Evolutionary conservation across 495 filamentous ascomycete genomes (phyloP).

Genomic region (Xylaria nigripes): DNA sequence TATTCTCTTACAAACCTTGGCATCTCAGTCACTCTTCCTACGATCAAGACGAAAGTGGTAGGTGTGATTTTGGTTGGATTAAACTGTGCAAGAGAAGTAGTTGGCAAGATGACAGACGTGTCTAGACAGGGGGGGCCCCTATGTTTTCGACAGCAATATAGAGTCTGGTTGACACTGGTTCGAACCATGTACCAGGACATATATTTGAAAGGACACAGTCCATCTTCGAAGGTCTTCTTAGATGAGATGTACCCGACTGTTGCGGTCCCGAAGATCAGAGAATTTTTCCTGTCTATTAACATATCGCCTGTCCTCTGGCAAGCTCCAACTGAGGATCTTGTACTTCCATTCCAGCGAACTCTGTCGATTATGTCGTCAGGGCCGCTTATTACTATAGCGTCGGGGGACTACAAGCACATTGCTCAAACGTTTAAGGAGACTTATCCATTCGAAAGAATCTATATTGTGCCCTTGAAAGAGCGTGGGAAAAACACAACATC

Average conservation of each 20-base stretch:
- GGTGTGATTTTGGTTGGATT: constrained; percentile 8
- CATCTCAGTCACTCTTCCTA: constrained; percentile 4
- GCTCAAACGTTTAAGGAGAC: not conserved
- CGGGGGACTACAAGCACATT: not conserved
- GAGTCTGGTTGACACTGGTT: not conserved
- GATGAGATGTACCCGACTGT: not conserved
- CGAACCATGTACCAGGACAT: not conserved
- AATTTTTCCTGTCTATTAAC: not conserved
- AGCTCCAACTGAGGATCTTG: not conserved
- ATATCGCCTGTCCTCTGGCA: not conserved
- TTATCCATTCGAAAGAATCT: not conserved
- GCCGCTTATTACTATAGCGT: not conserved
- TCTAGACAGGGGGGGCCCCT: not conserved
- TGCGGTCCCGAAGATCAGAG: not conserved
- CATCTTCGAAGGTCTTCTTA: not conserved
- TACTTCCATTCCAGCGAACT: not conserved
- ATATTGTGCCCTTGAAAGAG: not conserved
- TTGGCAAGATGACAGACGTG: not conserved
- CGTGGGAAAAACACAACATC: not conserved
- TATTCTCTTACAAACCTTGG: constrained; percentile 21
- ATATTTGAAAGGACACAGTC: not conserved
- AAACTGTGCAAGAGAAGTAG: constrained; percentile 15
- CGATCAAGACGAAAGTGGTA: not conserved
- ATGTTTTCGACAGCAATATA: not conserved
- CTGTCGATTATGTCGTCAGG: not conserved